Evolutionary conservation across 768 basidiomycete genomes (phyloP).

Genomic region (Trametes elegans): DNA sequence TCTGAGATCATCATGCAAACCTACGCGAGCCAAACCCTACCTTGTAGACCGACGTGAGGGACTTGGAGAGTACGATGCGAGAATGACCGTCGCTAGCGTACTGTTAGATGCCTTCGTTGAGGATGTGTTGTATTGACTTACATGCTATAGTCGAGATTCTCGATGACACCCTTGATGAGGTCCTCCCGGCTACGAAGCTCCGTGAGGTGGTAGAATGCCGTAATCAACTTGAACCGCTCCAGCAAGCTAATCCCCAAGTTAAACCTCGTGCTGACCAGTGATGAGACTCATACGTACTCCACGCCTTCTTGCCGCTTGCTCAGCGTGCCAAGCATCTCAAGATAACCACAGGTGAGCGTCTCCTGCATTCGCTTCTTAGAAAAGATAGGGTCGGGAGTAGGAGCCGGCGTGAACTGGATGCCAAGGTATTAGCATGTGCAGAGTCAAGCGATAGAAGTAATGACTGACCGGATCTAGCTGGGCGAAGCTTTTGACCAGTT

Average conservation of each 20-base stretch:
- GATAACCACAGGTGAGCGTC: conserved; percentile 87
- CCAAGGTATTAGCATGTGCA: background rate
- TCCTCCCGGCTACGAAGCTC: conserved; percentile 91
- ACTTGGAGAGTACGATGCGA: conserved; percentile 90
- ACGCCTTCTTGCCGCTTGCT: conserved; percentile 89
- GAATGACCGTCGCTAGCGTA: conserved; percentile 84
- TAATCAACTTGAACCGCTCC: conserved; percentile 91
- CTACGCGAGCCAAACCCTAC: conserved; percentile 34
- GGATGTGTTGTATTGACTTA: no score
- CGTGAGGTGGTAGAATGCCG: conserved; percentile 91
- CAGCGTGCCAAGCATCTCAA: conserved; percentile 92
- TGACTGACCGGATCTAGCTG: conserved; percentile 82
- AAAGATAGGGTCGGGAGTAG: conserved; percentile 78
- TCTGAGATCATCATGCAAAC: background rate
- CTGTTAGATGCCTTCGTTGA: no score
- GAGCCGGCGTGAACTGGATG: conserved; percentile 64
- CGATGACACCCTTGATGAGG: conserved; percentile 86
- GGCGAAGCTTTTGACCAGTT: conserved; percentile 83
- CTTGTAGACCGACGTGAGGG: conserved; percentile 90
- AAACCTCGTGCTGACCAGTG: background rate
- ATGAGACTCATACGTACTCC: conserved; percentile 54
- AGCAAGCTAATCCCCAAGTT: conserved; percentile 53
- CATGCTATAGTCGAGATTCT: conserved; percentile 90
- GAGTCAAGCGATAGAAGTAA: background rate
- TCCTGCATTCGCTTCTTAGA: conserved; percentile 79